These are phyloP conservation scores for Cinnamomum chago DNA, from an alignment of 164 flowering plant species.

Conservation along the genomic window DNA sequence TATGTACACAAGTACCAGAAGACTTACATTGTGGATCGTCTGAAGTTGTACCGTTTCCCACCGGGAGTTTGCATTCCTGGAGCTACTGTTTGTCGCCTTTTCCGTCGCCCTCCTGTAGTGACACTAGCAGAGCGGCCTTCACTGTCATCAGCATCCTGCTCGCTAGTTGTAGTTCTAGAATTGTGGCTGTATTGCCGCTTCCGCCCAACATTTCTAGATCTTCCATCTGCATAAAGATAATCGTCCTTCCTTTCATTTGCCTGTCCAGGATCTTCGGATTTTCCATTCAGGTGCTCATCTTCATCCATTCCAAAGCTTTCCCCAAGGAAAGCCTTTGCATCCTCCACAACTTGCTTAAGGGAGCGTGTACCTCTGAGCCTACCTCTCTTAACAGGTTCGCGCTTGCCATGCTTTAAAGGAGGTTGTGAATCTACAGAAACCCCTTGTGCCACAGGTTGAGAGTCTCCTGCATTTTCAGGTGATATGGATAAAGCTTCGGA, in stretches of 20 bases:
- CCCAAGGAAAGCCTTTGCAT: conserved; percentile 7
- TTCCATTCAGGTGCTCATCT: conserved; percentile 17
- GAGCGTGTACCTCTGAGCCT: conserved; percentile 4
- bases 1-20: background rate
- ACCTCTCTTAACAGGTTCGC: conserved; percentile 1
- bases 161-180: conserved; percentile 30
- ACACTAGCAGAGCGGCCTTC: conserved; percentile 66
- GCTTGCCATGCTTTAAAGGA: conserved; percentile 1
- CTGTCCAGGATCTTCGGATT: conserved; percentile 21
- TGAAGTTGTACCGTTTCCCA: conserved; percentile 67
- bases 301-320: background rate
- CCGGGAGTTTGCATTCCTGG: conserved; percentile 45
- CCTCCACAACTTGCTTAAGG: conserved; percentile 6
- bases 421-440: conserved; percentile 1
- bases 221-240: conserved; percentile 25
- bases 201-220: conserved; percentile 21
- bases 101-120: conserved; percentile 48
- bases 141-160: conserved; percentile 49
- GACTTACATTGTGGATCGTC: conserved; percentile 64
- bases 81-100: conserved; percentile 56
- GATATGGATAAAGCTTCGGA: conserved; percentile 33
- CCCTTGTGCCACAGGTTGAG: background rate
- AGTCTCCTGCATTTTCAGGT: conserved; percentile 5
- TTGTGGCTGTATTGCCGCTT: conserved; percentile 44
- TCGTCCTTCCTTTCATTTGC: conserved; percentile 30